Evolutionary conservation across 768 basidiomycete genomes (phyloP), one percentile per base, ranked within the genome.

Genomic region (Trametes cingulata): DNA sequence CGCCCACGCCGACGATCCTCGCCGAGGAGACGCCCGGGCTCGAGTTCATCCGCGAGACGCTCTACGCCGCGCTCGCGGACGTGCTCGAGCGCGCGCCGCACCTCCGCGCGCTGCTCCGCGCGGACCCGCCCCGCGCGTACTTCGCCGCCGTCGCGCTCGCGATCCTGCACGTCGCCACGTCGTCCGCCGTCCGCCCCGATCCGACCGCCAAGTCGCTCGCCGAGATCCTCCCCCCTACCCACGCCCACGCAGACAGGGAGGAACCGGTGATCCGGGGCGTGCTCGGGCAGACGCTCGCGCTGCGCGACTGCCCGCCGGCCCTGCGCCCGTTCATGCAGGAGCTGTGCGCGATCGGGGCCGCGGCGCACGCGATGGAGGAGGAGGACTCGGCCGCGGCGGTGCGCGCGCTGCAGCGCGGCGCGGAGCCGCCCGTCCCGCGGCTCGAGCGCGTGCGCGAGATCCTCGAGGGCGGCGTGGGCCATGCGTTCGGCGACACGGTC

Each of bases 11-110:
- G n/a, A 69, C 76, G 2, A 68, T 75, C 52, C 68, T 72, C 42
- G 73, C 76, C 65, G 64, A 73, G 60, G 70, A 69, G 15, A 75
- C 81, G 20, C 82, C 88, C 0, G 86, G 85, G 0, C 87, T 94
- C 63, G 83, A 86, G 55, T 78, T 89, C 68, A 93, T 95, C 60
- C 88, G 93, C 25, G 91, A 95, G 72, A 93, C 92, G 0, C 81
- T 95, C 17, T 95, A 93, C 71, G 90, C 92, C 0, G 83, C 90
- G 2, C 78, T 94, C 3, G 91, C 80, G 0, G 90, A 91, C 62
- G 84, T 82, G 0, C 78, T 93, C 45, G 80, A 85, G 49, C 75
- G 76, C 4, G 80, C 77, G 13, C 79, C 82, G 0, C 75, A 79
- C 2, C 79, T 94, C 6, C 81, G 82, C 2, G 57, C 67, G 0